These are phyloP conservation scores for Tulasnella calospora DNA, from an alignment of 768 basidiomycete species.

Conservation along the genomic window DNA sequence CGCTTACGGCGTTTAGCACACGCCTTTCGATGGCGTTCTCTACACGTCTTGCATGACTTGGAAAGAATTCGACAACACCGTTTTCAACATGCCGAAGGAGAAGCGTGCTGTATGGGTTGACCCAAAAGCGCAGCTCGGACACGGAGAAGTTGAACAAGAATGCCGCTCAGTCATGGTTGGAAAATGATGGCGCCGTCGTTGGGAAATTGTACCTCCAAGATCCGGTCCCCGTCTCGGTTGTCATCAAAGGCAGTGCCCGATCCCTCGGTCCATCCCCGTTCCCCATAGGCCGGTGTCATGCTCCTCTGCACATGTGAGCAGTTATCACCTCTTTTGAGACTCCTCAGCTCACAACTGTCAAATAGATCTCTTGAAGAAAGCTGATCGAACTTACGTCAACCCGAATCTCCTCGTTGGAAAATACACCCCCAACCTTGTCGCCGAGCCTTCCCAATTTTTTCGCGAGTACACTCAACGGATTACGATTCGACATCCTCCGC, in stretches of 20 bases:
- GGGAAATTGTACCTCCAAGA: too few species aligned
- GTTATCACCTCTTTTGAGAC: slow-evolving; percentile 3
- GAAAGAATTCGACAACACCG: slow-evolving; percentile 97
- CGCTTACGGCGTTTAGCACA: slow-evolving; percentile 78
- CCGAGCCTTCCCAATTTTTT: slow-evolving; percentile 58
- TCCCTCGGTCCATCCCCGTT: slow-evolving; percentile 99
- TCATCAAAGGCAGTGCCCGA: too few species aligned
- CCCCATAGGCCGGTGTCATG: slow-evolving; percentile 97
- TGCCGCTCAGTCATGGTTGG: slow-evolving; percentile 98
- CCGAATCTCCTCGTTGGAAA: slow-evolving; percentile 91
- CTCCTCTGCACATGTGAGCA: slow-evolving; percentile 73
- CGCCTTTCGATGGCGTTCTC: slow-evolving; percentile 98
- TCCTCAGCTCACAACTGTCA: slow-evolving; percentile 35
- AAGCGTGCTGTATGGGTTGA: slow-evolving; percentile 94
- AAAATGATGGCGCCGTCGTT: slow-evolving; percentile 84
- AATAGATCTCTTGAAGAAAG: slow-evolving; percentile 93
- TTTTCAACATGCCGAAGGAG: slow-evolving; percentile 91
- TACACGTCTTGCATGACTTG: slow-evolving; percentile 98
- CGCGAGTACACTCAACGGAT: too few species aligned
- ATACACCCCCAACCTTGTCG: slow-evolving; percentile 67
- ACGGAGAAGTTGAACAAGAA: slow-evolving; percentile 90
- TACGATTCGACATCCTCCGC: too few species aligned
- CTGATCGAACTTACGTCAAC: slow-evolving; percentile 82
- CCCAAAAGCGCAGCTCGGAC: slow-evolving; percentile 70
- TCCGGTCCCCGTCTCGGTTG: too few species aligned